Base-by-base conservation (phyloP, 208 protist species). In the Wallacemonas sp. region DNA sequence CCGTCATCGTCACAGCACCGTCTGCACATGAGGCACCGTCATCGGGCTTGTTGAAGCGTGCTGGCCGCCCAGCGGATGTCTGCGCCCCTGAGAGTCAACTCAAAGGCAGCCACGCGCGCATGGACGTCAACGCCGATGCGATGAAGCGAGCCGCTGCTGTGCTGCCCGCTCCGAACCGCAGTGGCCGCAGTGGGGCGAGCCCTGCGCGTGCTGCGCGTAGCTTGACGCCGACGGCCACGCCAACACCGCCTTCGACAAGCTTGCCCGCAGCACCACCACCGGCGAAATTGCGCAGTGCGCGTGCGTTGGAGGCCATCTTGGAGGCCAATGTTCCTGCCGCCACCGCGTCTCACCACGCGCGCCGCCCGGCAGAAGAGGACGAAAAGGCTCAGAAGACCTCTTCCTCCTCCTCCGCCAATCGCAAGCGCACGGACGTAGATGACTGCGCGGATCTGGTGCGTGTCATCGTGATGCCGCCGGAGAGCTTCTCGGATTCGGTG, bases 391-490 rank as follows among this genome's bases (percentile, higher is more conserved):
- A 11, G 17, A 49, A 49, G 44, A 15, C 44, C 51, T 22, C 36
- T 17, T 15, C 46, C 61, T 0, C 58, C 46, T 17, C 42, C 28
- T 33, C 26, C 34, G 15, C 38, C 62, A 2, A 33, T 64, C 47
- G 47, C 47, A 27, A 22, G 47, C 41, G 53, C 30, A 67, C 41
- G 27, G 60, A 71, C 62, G 67, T 72, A 46, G 70, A 83, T 51
- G 70, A 69, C 21, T 77, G 67, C 46, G 88, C 77, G 11, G 61
- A 78, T 19, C 58, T 95, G 46, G 79, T 95, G 17, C 76, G 71
- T 41, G 72, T 85, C 28, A 70, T 95, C 27, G 56, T 95, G n/a
- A 70, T 78, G 24, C 74, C 90, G 8, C 90, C 84, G 22, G 55
- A 51, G 26, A 74, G 83, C 72, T 95, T 79, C 72, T 62, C 72